Percentiles rank a stretch among this genome's conserved stretches.
Conservation (phyloP, 805 yeast genomes). For the Nematodospora valgi region DNA sequence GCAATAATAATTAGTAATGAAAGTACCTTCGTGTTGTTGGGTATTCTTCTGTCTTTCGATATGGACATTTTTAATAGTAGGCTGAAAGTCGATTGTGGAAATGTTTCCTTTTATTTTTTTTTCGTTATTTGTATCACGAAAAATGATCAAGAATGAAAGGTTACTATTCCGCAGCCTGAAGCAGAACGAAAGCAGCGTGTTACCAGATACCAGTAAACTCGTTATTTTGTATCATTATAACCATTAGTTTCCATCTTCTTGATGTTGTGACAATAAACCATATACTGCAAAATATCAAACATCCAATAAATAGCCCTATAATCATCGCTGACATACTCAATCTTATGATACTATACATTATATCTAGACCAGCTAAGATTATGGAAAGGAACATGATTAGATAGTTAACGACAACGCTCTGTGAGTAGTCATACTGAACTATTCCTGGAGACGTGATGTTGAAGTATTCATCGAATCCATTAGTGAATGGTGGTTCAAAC, state of each 20-base stretch:
- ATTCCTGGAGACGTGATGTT: slow-evolving; percentile 9
- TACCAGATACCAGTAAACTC: slow-evolving; percentile 8
- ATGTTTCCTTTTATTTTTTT: too few species aligned
- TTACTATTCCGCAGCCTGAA: too few species aligned
- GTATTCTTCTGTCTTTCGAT: too few species aligned
- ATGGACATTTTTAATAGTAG: neutral
- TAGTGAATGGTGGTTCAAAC: slow-evolving; percentile 25
- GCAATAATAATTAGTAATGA: neutral
- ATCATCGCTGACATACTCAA: slow-evolving; percentile 12
- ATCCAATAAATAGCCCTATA: slow-evolving; percentile 12
- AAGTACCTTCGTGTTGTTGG: neutral
- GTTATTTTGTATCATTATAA: slow-evolving; percentile 6
- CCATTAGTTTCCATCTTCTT: slow-evolving; percentile 14
- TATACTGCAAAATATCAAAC: slow-evolving; percentile 10
- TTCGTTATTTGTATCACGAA: too few species aligned
- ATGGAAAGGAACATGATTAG: slow-evolving; percentile 5
- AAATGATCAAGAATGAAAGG: too few species aligned
- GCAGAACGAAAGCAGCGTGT: too few species aligned
- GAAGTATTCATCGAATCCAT: slow-evolving; percentile 13
- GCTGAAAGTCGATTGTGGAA: too few species aligned
- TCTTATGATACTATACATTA: slow-evolving; percentile 16
- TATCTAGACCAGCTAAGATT: slow-evolving; percentile 14
- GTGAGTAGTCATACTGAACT: slow-evolving; percentile 3
- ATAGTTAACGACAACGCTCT: slow-evolving; percentile 4
- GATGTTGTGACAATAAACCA: slow-evolving; percentile 13